These are phyloP conservation scores for Nicotiana undulata DNA, from an alignment of 257 asterid genomes.

Conservation along the genomic window DNA sequence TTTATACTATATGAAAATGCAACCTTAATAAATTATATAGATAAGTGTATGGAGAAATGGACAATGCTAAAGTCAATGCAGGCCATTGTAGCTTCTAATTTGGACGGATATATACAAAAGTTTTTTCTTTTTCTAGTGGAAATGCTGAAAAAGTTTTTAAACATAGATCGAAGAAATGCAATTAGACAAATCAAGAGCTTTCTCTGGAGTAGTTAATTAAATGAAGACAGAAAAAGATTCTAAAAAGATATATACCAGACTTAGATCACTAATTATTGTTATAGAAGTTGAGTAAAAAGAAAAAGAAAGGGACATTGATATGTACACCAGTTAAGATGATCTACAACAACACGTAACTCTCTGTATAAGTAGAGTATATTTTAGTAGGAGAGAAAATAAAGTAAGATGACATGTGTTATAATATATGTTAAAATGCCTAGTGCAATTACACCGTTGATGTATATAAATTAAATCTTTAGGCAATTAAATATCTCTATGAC, in stretches of 20 bases:
- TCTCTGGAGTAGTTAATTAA: not conserved
- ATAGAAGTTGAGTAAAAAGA: too few relatives aligned
- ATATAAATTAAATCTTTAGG: too few relatives aligned
- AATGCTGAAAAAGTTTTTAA: not conserved
- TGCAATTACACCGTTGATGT: too few relatives aligned
- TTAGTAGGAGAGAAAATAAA: too few relatives aligned
- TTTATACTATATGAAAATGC: not conserved
- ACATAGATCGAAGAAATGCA: not conserved
- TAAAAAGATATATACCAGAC: not conserved
- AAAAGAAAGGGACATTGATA: too few relatives aligned
- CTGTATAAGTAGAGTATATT: too few relatives aligned
- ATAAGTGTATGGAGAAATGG: not conserved
- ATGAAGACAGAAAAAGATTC: not conserved
- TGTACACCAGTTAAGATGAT: too few relatives aligned
- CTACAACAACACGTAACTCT: too few relatives aligned
- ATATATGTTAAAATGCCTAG: too few relatives aligned
- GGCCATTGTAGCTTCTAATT: not conserved
- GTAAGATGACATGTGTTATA: too few relatives aligned
- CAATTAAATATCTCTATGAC: too few relatives aligned
- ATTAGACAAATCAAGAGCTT: not conserved
- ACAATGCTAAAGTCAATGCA: not conserved
- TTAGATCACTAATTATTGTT: too few relatives aligned
- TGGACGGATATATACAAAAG: not conserved
- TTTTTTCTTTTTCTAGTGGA: not conserved
- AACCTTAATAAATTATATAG: not conserved